Base-by-base conservation (phyloP, 805 yeast species). In the Maudiozyma turicensis region DNA sequence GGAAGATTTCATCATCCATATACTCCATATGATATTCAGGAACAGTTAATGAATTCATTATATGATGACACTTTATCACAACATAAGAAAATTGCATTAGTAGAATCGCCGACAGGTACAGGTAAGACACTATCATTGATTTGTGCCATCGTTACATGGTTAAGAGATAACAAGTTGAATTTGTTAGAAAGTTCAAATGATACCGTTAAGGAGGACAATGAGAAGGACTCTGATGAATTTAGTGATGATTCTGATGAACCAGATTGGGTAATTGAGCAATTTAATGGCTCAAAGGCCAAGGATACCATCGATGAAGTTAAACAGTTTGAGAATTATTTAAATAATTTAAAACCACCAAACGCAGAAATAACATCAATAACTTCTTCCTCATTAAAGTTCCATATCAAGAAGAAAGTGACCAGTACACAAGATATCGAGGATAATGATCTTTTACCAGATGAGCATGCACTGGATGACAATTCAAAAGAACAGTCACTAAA, bases 21-120 rank as follows among this genome's bases (percentile, higher is more conserved):
- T 61, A 59, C 65, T 43, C 97, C 98, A 0, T 90, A 90, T 63
- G 72, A 71, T 29, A 88, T 89, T 52, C 98, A 90, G 62, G 41
- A 75, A 26, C 76, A 82, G 51, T 75, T 90, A 54, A 90, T 90
- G 97, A 68, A 71, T 32, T 76, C 81, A 20, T 73, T 91, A n/a
- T 84, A 84, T 56, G 76, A 76, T 28, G 10, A 31, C 3, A 74
- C 86, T 1, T 70, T 90, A 14, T 42, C 50, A 4, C 43, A 48
- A 4, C 70, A 72, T 5, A 70, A 72, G 9, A 86, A 84, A 60
- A 71, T 90, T 2, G 95, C 95, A 0, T 72, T 90, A 1, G 82
- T 90, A 58, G 97, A 90, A 62, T 83, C 93, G 50, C 98, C 98
- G 0, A 90, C 98, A 0, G 98, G 98, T 6, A 86, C 90, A 1